These are phyloP conservation scores for Aspergillus fumigatus DNA, from an alignment of 2,329 filamentous ascomycete species.

Conservation along the genomic window DNA sequence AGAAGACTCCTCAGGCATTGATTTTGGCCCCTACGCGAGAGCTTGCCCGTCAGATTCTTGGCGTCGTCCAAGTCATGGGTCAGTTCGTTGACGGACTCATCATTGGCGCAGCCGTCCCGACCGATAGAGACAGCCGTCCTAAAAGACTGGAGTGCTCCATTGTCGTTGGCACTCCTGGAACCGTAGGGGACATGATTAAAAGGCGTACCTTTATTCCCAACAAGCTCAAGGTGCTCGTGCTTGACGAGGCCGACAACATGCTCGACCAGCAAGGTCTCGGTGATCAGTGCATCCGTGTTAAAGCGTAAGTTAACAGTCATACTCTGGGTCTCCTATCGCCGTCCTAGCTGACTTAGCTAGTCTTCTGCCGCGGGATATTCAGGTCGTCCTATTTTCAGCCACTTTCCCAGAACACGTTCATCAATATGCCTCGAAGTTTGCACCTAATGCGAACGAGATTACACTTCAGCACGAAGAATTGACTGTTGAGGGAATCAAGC, in stretches of 20 bases:
- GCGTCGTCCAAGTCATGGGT: slow-evolving; percentile 78
- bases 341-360: slow-evolving; percentile 39
- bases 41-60: slow-evolving; percentile 88
- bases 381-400: slow-evolving; percentile 92
- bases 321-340: background rate
- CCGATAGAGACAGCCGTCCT: slow-evolving; percentile 63
- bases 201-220: slow-evolving; percentile 68
- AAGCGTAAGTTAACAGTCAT: slow-evolving; percentile 55
- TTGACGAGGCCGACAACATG: slow-evolving; percentile 99
- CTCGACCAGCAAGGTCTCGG: slow-evolving; percentile 91
- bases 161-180: slow-evolving; percentile 90
- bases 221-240: slow-evolving; percentile 73
- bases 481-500: slow-evolving; percentile 94
- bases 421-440: slow-evolving; percentile 76
- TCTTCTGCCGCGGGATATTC: slow-evolving; percentile 67
- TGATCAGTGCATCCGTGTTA: slow-evolving; percentile 90
- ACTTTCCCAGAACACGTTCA: slow-evolving; percentile 86
- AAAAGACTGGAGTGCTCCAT: slow-evolving; percentile 69
- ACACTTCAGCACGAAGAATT: slow-evolving; percentile 86
- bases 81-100: slow-evolving; percentile 72
- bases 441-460: slow-evolving; percentile 79
- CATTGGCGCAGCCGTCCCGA: slow-evolving; percentile 78
- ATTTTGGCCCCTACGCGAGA: slow-evolving; percentile 90
- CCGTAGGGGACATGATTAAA: slow-evolving; percentile 80
- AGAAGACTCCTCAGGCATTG: slow-evolving; percentile 68